These are phyloP conservation scores for Pyrenophora teres DNA, from an alignment of 2,329 filamentous ascomycete genomes.

Conservation along the genomic window DNA sequence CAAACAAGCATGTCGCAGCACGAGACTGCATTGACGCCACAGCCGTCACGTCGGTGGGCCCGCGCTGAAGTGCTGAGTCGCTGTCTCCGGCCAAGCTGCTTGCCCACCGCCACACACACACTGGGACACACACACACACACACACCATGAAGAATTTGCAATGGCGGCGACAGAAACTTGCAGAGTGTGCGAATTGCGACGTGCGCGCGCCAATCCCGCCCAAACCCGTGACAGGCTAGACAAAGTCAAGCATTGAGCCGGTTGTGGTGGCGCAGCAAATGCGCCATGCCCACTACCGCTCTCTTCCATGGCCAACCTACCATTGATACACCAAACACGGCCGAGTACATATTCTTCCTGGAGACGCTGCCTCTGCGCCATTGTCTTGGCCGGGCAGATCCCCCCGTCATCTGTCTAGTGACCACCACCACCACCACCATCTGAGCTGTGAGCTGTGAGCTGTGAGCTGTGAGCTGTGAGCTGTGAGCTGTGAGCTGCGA, in stretches of 20 bases:
- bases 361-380: too few relatives aligned
- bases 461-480: too few relatives aligned
- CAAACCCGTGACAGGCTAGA: conserved; percentile 9
- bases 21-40: conserved; percentile 10
- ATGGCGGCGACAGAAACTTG: neutral
- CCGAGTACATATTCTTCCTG: neutral
- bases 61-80: too few relatives aligned
- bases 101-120: neutral
- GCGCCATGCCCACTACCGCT: neutral
- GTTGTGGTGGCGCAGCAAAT: conserved; percentile 13
- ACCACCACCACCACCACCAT: too few relatives aligned
- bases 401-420: too few relatives aligned
- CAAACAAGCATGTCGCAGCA: conserved; percentile 4
- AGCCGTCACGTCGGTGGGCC: neutral
- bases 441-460: too few relatives aligned
- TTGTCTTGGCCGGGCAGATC: too few relatives aligned
- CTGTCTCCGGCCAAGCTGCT: neutral
- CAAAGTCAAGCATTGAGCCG: conserved; percentile 8
- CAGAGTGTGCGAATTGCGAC: conserved; percentile 1
- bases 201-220: conserved; percentile 8
- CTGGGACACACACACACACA: neutral
- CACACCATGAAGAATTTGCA: conserved; percentile 4
- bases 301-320: conserved; percentile 1
- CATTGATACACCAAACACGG: conserved; percentile 1
- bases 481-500: too few relatives aligned